Evolutionary conservation across 1,139 yeast species (phyloP).

Genomic region (Yamadazyma taylorii): DNA sequence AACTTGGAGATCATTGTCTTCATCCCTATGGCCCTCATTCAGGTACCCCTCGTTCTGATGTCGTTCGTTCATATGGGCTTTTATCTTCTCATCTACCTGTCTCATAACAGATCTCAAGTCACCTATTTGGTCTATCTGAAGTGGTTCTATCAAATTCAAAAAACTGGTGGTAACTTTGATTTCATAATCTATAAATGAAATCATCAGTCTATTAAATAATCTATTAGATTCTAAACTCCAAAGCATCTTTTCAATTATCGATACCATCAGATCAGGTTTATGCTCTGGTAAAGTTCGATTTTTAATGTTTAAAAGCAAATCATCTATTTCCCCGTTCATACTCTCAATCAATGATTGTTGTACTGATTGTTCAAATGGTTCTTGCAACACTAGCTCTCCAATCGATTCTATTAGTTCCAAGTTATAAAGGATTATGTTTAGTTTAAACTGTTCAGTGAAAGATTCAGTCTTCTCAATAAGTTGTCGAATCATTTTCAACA

Average conservation of each 20-base stretch:
- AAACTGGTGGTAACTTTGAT: conserved; percentile 4
- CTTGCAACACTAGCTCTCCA: not conserved
- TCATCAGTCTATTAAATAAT: not conserved
- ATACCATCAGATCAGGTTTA: not conserved
- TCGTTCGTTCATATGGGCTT: too few relatives aligned
- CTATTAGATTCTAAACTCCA: not conserved
- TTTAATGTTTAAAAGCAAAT: not conserved
- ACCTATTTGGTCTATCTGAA: not conserved
- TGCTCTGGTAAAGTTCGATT: not conserved
- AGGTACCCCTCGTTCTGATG: too few relatives aligned
- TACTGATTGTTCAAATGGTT: not conserved
- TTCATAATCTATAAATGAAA: conserved; percentile 1
- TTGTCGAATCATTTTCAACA: not conserved
- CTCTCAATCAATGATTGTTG: not conserved
- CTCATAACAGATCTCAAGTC: not conserved
- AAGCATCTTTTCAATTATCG: not conserved
- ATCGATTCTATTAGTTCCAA: not conserved
- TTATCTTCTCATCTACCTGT: not conserved
- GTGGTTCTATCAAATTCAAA: conserved; percentile 4
- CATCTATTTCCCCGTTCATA: not conserved
- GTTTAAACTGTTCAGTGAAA: not conserved
- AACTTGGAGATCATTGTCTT: too few relatives aligned
- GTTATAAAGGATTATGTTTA: not conserved
- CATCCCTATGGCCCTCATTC: too few relatives aligned
- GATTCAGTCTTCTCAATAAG: not conserved